These are phyloP conservation scores for Russula ochroleuca DNA, from an alignment of 768 basidiomycete species.

Conservation along the genomic window DNA sequence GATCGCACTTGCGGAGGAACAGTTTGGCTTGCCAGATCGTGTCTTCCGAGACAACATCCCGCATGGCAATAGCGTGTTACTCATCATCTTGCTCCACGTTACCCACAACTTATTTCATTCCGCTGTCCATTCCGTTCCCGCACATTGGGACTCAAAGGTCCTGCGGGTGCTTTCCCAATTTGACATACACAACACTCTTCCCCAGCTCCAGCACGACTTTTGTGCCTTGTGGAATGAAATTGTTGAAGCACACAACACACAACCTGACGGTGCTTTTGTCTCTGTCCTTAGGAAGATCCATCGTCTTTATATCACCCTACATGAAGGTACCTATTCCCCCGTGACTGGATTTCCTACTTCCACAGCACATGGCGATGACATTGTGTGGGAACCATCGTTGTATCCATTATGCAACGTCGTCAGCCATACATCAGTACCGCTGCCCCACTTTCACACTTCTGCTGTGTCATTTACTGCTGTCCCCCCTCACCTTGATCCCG, in stretches of 20 bases:
- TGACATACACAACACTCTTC: neutral
- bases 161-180: neutral
- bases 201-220: constrained; percentile 7
- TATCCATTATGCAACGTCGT: constrained; percentile 6
- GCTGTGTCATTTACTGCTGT: no score
- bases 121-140: no score
- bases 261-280: neutral
- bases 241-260: neutral
- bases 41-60: neutral
- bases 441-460: neutral
- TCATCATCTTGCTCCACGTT: neutral
- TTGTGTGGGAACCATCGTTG: neutral
- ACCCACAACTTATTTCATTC: neutral
- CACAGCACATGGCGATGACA: neutral
- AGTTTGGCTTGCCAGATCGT: neutral
- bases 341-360: neutral
- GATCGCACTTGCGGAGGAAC: neutral
- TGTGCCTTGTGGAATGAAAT: constrained; percentile 16
- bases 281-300: neutral
- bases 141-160: neutral
- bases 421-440: neutral
- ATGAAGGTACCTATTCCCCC: neutral
- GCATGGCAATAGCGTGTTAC: neutral
- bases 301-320: neutral
- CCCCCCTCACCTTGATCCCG: neutral